Conservation (phyloP, 2,329 filamentous ascomycete genomes). For the Hypomyces perniciosus region DNA sequence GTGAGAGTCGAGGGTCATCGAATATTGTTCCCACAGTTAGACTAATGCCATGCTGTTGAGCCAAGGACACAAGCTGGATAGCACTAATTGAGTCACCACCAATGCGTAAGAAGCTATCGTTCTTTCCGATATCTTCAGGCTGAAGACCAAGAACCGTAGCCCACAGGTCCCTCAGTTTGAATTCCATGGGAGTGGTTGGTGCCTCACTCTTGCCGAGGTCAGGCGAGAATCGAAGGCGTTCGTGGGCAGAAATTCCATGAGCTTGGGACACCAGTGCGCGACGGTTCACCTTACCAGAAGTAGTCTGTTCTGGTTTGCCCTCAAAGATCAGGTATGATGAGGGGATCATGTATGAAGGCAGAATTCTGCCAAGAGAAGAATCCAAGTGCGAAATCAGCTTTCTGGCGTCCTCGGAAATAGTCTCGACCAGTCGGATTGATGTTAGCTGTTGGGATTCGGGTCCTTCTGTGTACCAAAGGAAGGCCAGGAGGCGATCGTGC, state of each 20-base stretch:
- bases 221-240: constrained; percentile 5
- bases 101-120: constrained; percentile 33
- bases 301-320: constrained; percentile 11
- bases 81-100: constrained; percentile 36
- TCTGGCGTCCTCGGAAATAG: constrained; percentile 4
- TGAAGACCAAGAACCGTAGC: constrained; percentile 1
- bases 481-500: constrained; percentile 7
- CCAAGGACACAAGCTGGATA: constrained; percentile 4
- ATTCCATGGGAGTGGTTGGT: constrained; percentile 3
- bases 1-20: constrained; percentile 6
- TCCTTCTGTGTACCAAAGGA: constrained; percentile 13
- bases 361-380: constrained; percentile 4
- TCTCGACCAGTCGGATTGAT: background rate
- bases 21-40: constrained; percentile 9
- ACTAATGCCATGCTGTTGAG: constrained; percentile 4
- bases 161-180: constrained; percentile 10
- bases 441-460: background rate
- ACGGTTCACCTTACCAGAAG: constrained; percentile 13
- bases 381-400: constrained; percentile 9
- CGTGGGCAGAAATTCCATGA: constrained; percentile 1
- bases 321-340: constrained; percentile 11
- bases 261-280: constrained; percentile 2
- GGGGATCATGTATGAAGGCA: constrained; percentile 15
- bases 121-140: constrained; percentile 1
- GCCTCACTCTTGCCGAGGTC: constrained; percentile 7